Evolutionary conservation across 257 asterid genomes (phyloP).

Genomic region (Solanum dulcamara): DNA sequence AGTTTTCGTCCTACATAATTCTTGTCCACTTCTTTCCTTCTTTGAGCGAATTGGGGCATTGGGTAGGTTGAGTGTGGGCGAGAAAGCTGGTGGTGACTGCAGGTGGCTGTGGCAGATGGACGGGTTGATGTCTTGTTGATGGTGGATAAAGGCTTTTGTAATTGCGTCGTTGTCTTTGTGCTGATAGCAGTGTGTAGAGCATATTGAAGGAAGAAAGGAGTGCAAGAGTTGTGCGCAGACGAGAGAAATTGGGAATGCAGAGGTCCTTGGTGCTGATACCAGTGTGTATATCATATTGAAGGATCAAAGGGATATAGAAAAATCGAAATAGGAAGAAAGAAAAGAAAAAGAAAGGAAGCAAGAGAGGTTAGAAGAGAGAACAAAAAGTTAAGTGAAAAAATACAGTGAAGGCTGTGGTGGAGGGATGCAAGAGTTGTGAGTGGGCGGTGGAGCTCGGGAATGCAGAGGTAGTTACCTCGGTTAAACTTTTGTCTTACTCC

Average conservation of each 20-base stretch:
- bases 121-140: neutral
- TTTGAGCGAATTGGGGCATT: neutral
- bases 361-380: neutral
- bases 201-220: neutral
- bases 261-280: too few species aligned
- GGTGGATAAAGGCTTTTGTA: neutral
- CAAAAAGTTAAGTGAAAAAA: neutral
- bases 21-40: neutral
- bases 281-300: neutral
- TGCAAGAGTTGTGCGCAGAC: too few species aligned
- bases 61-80: neutral
- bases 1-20: neutral
- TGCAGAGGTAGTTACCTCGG: neutral
- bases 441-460: neutral
- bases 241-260: too few species aligned
- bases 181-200: neutral
- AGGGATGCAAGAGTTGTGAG: neutral
- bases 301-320: neutral
- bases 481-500: neutral
- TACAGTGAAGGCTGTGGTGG: neutral
- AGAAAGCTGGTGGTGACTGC: neutral
- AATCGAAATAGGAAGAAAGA: neutral
- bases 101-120: neutral
- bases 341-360: neutral
- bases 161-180: neutral